Evolutionary conservation across 2,329 filamentous ascomycete species (phyloP), one percentile per base, ranked within the genome.

Genomic region (Claviceps purpurea): DNA sequence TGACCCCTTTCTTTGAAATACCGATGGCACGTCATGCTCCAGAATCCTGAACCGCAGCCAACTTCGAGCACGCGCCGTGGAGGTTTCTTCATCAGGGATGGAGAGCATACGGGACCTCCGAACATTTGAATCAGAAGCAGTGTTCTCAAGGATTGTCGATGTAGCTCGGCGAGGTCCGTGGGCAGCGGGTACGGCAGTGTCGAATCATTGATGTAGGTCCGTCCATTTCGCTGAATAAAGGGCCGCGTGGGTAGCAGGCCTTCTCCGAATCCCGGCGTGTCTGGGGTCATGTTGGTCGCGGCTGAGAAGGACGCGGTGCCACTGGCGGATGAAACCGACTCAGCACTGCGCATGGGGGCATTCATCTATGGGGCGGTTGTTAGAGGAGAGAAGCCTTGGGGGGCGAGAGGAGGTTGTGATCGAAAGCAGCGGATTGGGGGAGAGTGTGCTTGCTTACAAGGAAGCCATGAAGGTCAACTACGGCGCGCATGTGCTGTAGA

Each of bases 21-120:
- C 39, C 87, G 81, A 65, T 95, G 85, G 65, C 88, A 94, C 73
- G 89, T 82, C 68, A 87, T 84, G 59, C 87, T 90, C 90, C 90
- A 96, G 64, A 94, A 87, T 24, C 82, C 91, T 20, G 85, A 85
- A 18, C 90, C 90, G 66, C 91, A 97, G 34, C 84, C 89, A 38
- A 96, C 70, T 63, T 97, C 91, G 24, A 97, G 75, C 30, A 97
- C 84, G 57, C 82, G 83, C 60, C 76, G 77, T 0, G 90, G 90
- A 20, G 87, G 82, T 47, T 80, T 79, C 56, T 79, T 75, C 44
- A 75, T 70, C 51, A 88, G 76, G 34, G 74, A 73, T 1, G 85
- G 83, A 8, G 84, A 85, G 67, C 86, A 90, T 52, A 93, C 77
- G 0, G 89, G 86, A 11, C 81, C 81, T 45, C 89, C 88, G 60